A percentile compares a stretch with the other conserved stretches of the same genome.
Evolutionary conservation across 2,329 filamentous ascomycete species (phyloP).

Genomic region (Hirsutella rhossiliensis): DNA sequence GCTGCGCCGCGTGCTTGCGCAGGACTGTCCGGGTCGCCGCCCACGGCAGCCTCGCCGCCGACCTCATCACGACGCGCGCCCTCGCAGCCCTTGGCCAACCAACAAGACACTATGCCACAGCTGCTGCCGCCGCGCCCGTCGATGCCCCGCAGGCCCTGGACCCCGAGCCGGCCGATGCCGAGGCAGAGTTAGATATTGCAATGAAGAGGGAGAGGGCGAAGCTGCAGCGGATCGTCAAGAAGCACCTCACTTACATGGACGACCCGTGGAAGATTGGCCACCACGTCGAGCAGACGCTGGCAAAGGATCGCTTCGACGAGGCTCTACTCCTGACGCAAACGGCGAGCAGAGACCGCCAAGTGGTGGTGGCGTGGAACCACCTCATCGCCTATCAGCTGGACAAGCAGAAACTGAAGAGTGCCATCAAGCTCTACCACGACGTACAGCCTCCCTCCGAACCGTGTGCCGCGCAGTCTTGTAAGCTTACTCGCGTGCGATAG

Average conservation of each 20-base stretch:
- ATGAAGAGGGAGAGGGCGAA: constrained; percentile 5
- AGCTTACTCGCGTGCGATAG: constrained; percentile 23
- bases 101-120: constrained; percentile 7
- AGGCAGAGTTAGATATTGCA: too few relatives aligned
- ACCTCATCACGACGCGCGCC: constrained; percentile 2
- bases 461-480: neutral
- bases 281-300: constrained; percentile 50
- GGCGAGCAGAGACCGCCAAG: constrained; percentile 52
- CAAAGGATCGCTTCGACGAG: constrained; percentile 47
- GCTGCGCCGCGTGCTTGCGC: constrained; percentile 14
- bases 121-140: constrained; percentile 1
- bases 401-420: constrained; percentile 45
- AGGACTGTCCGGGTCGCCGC: constrained; percentile 11
- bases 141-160: too few relatives aligned
- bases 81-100: constrained; percentile 5
- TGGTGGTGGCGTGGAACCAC: constrained; percentile 78
- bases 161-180: too few relatives aligned
- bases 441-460: constrained; percentile 31
- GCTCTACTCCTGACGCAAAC: constrained; percentile 56
- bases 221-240: constrained; percentile 14
- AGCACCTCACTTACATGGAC: constrained; percentile 48
- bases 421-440: constrained; percentile 82
- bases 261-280: constrained; percentile 65
- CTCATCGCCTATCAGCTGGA: constrained; percentile 61
- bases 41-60: neutral